Base-by-base conservation (phyloP, 1,139 yeast genomes). In the Eremothecium cymbalariae region DNA sequence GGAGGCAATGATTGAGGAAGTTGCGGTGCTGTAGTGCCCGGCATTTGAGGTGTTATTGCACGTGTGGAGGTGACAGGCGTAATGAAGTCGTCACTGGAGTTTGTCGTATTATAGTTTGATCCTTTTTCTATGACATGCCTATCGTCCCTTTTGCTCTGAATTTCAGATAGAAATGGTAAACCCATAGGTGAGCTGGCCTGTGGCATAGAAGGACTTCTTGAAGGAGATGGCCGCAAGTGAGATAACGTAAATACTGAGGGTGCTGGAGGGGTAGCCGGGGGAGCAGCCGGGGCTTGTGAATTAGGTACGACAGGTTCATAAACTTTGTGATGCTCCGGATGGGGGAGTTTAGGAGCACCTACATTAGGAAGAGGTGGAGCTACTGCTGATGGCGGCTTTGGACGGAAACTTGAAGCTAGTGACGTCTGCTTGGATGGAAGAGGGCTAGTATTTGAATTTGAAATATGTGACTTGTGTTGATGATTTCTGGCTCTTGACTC, bases 81-180 rank as follows among this genome's bases (percentile, higher is more conserved):
- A n/a, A n/a, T n/a, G n/a, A n/a, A n/a, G n/a, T n/a, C n/a, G n/a
- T n/a, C n/a, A n/a, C n/a, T n/a, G n/a, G n/a, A n/a, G n/a, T n/a
- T n/a, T n/a, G n/a, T n/a, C n/a, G n/a, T n/a, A n/a, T n/a, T n/a
- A n/a, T n/a, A n/a, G n/a, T n/a, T n/a, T n/a, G n/a, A n/a, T n/a
- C n/a, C n/a, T n/a, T n/a, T n/a, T n/a, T n/a, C n/a, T n/a, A 68
- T 57, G 3, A 65, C 70, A 45, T 60, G 53, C n/a, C 60, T 35
- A 19, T 68, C 71, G 40, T 65, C 64, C 47, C 74, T 57, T 42
- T 64, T 66, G 3, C 67, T 60, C 42, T 68, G 67, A 34, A 70
- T 69, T 38, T 69, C 67, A 2, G 71, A 65, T 34, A 70, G 56
- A 44, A 70, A 70, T 8, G 75, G 72, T 9, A 69, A n/a, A n/a